Evolutionary conservation across 768 basidiomycete species (phyloP), one percentile per base, ranked within the genome.

Genomic region (Calocybe indica): DNA sequence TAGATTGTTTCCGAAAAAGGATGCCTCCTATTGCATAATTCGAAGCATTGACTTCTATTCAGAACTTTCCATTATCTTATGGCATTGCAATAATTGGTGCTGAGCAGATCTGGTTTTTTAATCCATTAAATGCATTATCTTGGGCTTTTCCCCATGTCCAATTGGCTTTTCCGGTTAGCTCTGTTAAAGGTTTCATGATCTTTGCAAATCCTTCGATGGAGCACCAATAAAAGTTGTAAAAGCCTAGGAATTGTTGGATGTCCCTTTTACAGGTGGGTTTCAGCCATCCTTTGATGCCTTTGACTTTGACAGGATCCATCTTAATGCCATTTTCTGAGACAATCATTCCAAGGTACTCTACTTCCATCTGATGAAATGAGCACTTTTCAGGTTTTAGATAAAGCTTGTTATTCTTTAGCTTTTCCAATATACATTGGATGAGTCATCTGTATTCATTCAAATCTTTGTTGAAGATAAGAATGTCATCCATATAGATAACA

Each of bases 171-270:
- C 50, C 39, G 0, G 55, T 61, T 9, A 64, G 51, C 6, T 38
- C 28, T 28, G 37, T 37, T 0, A 72, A 43, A 0, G 62, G 63
- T n/a, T 50, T 29, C 6, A 64, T 50, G 2, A 66, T 58, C 0
- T 55, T 8, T 0, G 67, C 56, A 48, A 64, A 77, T 0, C 57
- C 41, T 1, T 35, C 0, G 6, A 73, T 64, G 47, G 71, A 73
- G 0, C 53, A 15, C 1, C 59, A 39, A 34, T 71, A 73, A 46
- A 66, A 73, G 32, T 71, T 71, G 0, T 48, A 28, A 36, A 77
- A 75, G 0, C 74, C 68, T 0, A 75, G 49, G 48, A 78, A 79
- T 10, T 58, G 55, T 44, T 68, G 70, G 0, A 74, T 29, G 1
- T 76, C 62, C 2, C 53, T 55, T 22, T 66, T 53, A 13, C 37